A percentile compares a stretch with the other conserved stretches of the same genome.
These are phyloP conservation scores for Epichloe brachyelytri DNA, from an alignment of 2,329 filamentous ascomycete genomes.

Conservation along the genomic window DNA sequence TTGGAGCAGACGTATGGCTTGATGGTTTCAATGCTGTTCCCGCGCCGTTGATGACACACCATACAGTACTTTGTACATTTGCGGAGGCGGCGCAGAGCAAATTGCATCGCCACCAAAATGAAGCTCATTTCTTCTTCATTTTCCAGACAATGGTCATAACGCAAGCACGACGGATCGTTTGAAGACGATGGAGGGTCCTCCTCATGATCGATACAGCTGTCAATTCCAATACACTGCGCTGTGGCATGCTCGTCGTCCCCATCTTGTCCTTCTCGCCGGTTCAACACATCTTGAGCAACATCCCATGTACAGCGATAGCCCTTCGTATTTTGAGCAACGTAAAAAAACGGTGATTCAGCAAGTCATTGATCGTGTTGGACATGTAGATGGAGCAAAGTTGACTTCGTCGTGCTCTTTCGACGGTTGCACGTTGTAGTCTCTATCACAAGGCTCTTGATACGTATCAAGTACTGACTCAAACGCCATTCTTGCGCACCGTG, in stretches of 20 bases:
- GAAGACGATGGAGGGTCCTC: conserved; percentile 1
- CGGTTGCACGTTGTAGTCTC: too few species aligned
- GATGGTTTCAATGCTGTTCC: conserved; percentile 52
- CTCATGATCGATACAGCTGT: not conserved
- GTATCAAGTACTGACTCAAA: conserved; percentile 22
- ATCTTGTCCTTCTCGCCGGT: not conserved
- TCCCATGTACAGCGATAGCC: conserved; percentile 48
- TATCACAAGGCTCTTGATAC: conserved; percentile 7
- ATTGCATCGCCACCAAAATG: conserved; percentile 55
- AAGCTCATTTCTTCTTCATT: conserved; percentile 30
- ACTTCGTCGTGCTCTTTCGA: not conserved
- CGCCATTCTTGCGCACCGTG: conserved; percentile 36
- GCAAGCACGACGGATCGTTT: conserved; percentile 10
- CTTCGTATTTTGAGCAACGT: conserved; percentile 47
- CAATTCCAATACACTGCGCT: not conserved
- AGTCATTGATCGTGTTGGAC: conserved; percentile 50
- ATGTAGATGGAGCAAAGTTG: conserved; percentile 44
- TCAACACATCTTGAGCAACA: conserved; percentile 10
- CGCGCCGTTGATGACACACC: conserved; percentile 61
- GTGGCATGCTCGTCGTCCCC: too few species aligned
- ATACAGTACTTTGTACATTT: conserved; percentile 80
- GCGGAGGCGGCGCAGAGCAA: conserved; percentile 61
- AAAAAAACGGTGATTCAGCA: conserved; percentile 51
- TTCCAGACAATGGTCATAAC: conserved; percentile 17
- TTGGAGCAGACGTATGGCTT: conserved; percentile 71